A percentile compares a stretch with the other conserved stretches of the same genome.
Evolutionary conservation across 345 rosid genomes (phyloP).

Genomic region (Noccaea bulbosa): DNA sequence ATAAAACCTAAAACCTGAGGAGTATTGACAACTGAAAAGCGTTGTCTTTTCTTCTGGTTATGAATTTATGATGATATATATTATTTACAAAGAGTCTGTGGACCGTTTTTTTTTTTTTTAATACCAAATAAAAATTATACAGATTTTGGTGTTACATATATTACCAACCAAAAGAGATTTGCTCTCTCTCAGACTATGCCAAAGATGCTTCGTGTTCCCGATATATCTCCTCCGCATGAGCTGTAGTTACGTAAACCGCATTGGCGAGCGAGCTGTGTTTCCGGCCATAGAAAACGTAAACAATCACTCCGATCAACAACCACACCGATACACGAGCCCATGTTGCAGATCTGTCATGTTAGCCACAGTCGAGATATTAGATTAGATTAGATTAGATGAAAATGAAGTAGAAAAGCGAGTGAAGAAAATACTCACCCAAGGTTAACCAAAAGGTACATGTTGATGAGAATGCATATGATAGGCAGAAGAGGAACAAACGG

Average conservation of each 20-base stretch:
- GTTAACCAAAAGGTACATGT: slow-evolving; percentile 82
- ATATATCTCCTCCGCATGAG: slow-evolving; percentile 65
- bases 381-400: neutral
- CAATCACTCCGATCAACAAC: slow-evolving; percentile 65
- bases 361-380: neutral
- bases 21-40: too few species aligned
- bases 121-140: slow-evolving; percentile 14
- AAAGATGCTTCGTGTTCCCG: slow-evolving; percentile 48
- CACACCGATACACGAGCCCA: slow-evolving; percentile 83
- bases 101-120: neutral
- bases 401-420: neutral
- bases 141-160: slow-evolving; percentile 13
- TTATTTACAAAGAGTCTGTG: slow-evolving; percentile 20
- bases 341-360: slow-evolving; percentile 56
- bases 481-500: slow-evolving; percentile 97
- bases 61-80: neutral
- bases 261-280: slow-evolving; percentile 64
- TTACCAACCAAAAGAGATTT: neutral
- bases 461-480: slow-evolving; percentile 80
- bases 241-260: slow-evolving; percentile 73
- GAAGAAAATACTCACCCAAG: slow-evolving; percentile 70
- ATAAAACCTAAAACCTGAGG: slow-evolving; percentile 1
- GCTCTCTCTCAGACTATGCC: slow-evolving; percentile 43
- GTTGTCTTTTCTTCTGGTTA: neutral
- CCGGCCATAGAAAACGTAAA: slow-evolving; percentile 72